phyloP scores from a whole-genome alignment of 441 rosid genomes.

The Kokia cookei region DNA sequence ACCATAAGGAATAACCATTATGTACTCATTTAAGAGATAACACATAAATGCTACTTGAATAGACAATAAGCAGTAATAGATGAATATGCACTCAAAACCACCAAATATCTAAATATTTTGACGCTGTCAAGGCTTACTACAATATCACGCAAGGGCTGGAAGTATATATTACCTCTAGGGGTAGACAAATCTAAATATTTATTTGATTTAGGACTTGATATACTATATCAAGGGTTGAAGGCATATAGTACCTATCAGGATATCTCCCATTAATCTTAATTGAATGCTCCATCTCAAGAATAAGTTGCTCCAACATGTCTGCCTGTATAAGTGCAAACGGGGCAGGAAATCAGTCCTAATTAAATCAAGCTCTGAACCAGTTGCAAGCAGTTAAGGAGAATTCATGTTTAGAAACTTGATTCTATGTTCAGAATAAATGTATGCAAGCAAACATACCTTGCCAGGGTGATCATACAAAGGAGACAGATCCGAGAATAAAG shows the following conservation, averaged over 20 bases:
- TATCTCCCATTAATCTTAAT: constrained; percentile 53
- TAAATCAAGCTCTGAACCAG: constrained; percentile 1
- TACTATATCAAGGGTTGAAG: not conserved
- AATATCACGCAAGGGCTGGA: constrained; percentile 3
- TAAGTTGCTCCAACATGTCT: constrained; percentile 77
- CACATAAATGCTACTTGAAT: not conserved
- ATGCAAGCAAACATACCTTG: constrained; percentile 54
- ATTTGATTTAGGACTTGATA: not conserved
- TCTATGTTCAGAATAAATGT: not conserved
- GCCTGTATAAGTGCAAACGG: constrained; percentile 48
- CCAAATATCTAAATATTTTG: not conserved
- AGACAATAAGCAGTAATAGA: not conserved
- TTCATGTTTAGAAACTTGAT: not conserved
- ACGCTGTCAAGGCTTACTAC: not conserved
- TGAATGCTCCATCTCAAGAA: constrained; percentile 86
- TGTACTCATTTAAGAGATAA: not conserved
- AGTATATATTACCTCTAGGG: constrained; percentile 62
- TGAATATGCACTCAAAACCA: not conserved
- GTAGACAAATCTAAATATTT: constrained; percentile 14
- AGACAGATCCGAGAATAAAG: constrained; percentile 95
- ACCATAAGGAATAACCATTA: not conserved
- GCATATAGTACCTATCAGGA: constrained; percentile 69
- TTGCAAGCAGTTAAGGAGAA: constrained; percentile 8
- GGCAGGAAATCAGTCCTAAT: constrained; percentile 5
- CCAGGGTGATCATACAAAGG: constrained; percentile 79